A percentile compares a stretch with the other conserved stretches of the same genome.
Evolutionary conservation across 2,329 filamentous ascomycete species (phyloP).

Genomic region (Endoconidiophora polonica): DNA sequence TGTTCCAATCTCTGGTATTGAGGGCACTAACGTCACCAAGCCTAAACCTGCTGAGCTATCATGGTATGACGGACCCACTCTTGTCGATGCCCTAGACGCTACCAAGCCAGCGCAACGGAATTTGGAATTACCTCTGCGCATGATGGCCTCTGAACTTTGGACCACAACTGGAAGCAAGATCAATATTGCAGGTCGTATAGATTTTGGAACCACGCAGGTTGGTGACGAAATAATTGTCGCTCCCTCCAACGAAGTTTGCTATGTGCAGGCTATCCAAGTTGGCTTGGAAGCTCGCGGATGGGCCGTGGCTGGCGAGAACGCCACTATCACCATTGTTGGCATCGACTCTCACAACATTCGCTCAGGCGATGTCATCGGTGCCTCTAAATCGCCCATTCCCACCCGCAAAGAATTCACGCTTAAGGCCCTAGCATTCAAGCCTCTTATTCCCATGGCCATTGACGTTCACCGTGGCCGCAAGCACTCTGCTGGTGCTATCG

Average conservation of each 20-base stretch:
- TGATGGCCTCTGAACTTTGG: slow-evolving; percentile 81
- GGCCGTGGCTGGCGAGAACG: slow-evolving; percentile 84
- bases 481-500: slow-evolving; percentile 60
- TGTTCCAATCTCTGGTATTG: slow-evolving; percentile 76
- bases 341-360: slow-evolving; percentile 73
- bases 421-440: slow-evolving; percentile 79
- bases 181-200: slow-evolving; percentile 72
- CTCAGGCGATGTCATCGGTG: slow-evolving; percentile 75
- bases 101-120: slow-evolving; percentile 53
- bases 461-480: slow-evolving; percentile 78
- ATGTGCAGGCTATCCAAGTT: slow-evolving; percentile 66
- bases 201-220: slow-evolving; percentile 66
- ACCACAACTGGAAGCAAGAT: slow-evolving; percentile 62
- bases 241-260: slow-evolving; percentile 65
- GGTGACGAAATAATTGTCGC: slow-evolving; percentile 68
- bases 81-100: slow-evolving; percentile 73
- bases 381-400: slow-evolving; percentile 46
- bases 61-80: slow-evolving; percentile 69
- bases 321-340: slow-evolving; percentile 65
- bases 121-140: slow-evolving; percentile 61
- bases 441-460: slow-evolving; percentile 72
- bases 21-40: slow-evolving; percentile 66
- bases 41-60: slow-evolving; percentile 25
- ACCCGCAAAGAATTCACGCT: slow-evolving; percentile 60
- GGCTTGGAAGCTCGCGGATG: slow-evolving; percentile 61